These are phyloP conservation scores for Gnetum montanum DNA, from an alignment of 75 land plant species.

Conservation along the genomic window DNA sequence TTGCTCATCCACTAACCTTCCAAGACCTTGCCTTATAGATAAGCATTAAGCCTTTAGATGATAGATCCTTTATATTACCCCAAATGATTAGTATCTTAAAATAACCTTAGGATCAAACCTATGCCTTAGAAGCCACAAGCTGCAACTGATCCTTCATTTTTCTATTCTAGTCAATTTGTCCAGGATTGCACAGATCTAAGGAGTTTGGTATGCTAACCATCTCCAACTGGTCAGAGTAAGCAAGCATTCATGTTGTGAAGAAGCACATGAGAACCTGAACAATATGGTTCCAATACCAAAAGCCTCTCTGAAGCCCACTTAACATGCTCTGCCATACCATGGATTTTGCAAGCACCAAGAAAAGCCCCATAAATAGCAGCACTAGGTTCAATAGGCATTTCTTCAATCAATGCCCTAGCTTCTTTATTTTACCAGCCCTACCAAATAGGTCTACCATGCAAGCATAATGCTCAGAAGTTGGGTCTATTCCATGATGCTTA, in stretches of 20 bases:
- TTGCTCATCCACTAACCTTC: no score
- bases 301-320: conserved; percentile 38
- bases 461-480: conserved; percentile 59
- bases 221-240: no score
- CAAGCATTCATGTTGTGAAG: conserved; percentile 59
- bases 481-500: conserved; percentile 25
- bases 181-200: no score
- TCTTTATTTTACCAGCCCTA: conserved; percentile 54
- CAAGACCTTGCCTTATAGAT: no score
- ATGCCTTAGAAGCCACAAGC: no score
- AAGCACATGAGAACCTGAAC: conserved; percentile 41
- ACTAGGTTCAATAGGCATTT: conserved; percentile 57
- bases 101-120: no score
- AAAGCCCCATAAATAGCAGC: conserved; percentile 61
- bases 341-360: conserved; percentile 52
- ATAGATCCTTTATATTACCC: no score
- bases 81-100: no score
- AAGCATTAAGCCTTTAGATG: no score
- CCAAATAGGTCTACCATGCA: conserved; percentile 59
- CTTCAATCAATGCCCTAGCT: conserved; percentile 32
- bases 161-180: no score
- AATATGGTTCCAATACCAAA: conserved; percentile 19
- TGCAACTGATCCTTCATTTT: no score
- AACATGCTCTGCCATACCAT: conserved; percentile 40
- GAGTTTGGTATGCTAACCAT: no score